Percentiles rank a stretch among this genome's conserved stretches.
Evolutionary conservation across 805 yeast genomes (phyloP).

Genomic region (Dipodascopsis tothii): DNA sequence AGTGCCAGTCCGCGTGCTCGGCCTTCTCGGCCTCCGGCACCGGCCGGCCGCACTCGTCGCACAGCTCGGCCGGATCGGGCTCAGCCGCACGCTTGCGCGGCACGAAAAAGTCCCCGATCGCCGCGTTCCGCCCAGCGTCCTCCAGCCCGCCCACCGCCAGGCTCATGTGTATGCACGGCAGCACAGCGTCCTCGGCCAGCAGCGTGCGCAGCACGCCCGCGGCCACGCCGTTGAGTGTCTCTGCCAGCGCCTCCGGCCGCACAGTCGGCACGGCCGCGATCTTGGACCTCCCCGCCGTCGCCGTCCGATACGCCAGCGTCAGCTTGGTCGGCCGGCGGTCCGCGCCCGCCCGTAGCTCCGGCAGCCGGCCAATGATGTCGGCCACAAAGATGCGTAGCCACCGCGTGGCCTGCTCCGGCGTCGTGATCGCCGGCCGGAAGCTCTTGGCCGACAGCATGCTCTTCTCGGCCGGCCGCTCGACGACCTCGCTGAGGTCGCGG

Average conservation of each 20-base stretch:
- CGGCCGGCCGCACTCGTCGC: conserved; percentile 28
- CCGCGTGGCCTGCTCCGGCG: conserved; percentile 49
- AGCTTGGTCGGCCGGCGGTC: conserved; percentile 51
- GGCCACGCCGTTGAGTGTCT: conserved; percentile 7
- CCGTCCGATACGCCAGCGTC: conserved; percentile 28
- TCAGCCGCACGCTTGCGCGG: background rate
- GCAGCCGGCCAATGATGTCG: conserved; percentile 62
- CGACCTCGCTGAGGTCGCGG: conserved; percentile 44
- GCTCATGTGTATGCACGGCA: conserved; percentile 12
- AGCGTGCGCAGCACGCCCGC: conserved; percentile 25
- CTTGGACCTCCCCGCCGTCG: conserved; percentile 18
- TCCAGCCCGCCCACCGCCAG: conserved; percentile 14
- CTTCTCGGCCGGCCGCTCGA: conserved; percentile 55
- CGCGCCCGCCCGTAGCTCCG: conserved; percentile 43
- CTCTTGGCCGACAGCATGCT: conserved; percentile 88
- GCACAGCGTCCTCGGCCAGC: conserved; percentile 10
- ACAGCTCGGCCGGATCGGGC: conserved; percentile 12
- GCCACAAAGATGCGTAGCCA: conserved; percentile 84
- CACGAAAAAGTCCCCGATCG: background rate
- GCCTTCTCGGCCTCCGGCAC: conserved; percentile 19
- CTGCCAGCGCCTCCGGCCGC: conserved; percentile 4
- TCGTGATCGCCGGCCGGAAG: conserved; percentile 49
- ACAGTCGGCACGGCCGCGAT: conserved; percentile 23
- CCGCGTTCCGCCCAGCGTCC: conserved; percentile 4
- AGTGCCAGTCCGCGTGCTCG: conserved; percentile 39